Base-by-base conservation (phyloP, 768 basidiomycete genomes). In the Lentinula sp. region DNA sequence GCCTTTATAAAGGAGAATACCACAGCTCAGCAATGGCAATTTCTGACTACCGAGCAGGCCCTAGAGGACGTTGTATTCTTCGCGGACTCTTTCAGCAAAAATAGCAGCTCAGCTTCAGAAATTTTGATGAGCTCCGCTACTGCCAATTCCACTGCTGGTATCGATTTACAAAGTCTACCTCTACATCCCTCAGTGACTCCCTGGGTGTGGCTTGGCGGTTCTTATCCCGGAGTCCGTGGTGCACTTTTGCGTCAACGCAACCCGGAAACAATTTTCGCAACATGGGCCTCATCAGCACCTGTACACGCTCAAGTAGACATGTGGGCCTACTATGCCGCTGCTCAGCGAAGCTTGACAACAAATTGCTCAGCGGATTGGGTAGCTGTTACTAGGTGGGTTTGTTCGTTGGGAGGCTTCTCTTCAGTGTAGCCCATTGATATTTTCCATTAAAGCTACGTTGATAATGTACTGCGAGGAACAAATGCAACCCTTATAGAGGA, bases 351-450 rank as follows among this genome's bases (percentile, higher is more conserved):
- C 61, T 69, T 81, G 20, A 79, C 79, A 0, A 71, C 79, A 16
- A 82, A 82, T 64, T 82, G 80, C 61, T 81, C 79, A 5, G 78
- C 79, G 1, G 81, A 82, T 71, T 82, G 80, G 80, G 76, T 79
- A 54, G 76, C 77, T 3, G 77, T 81, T 9, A 81, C 80, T 35
- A 68, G 68, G 66, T 72, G 59, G 18, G 66, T 65, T 56, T 13
- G 5, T 48, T 48, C 20, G 8, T 20, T 3, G 28, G 28, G 28
- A 28, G 3, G 28, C 28, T 28, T 28, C 28, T 28, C 20, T 46
- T 23, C 7, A 48, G 6, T 6, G 43, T 16, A 15, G 2, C n/a
- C 43, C 20, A 56, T 5, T 4, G 39, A 33, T n/a, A 12, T n/a
- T 20, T 33, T 33, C 18, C 5, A 10, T 39, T 12, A 23, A 28